A percentile compares a stretch with the other conserved stretches of the same genome.
phyloP scores from a whole-genome alignment of 2,329 filamentous ascomycete genomes.

The Dothideomycetes sp. region DNA sequence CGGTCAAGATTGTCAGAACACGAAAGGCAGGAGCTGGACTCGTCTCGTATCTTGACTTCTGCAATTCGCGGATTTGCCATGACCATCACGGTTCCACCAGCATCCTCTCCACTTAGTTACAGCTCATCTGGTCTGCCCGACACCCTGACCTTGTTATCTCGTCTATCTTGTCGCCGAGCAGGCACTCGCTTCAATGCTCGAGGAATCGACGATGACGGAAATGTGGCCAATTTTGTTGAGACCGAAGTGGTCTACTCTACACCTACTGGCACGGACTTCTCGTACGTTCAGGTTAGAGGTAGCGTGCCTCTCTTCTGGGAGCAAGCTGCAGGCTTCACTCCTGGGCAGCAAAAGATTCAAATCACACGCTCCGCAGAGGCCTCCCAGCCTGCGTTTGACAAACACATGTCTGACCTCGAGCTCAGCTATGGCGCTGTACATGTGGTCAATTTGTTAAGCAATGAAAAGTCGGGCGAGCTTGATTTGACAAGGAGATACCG shows the following conservation, averaged over 20 bases:
- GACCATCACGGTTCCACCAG: conserved; percentile 75
- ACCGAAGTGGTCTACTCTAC: conserved; percentile 90
- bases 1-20: conserved; percentile 66
- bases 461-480: conserved; percentile 74
- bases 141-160: conserved; percentile 78
- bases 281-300: conserved; percentile 84
- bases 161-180: conserved; percentile 80
- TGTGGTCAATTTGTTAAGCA: conserved; percentile 88
- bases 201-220: conserved; percentile 93
- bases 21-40: conserved; percentile 73
- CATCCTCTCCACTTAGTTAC: conserved; percentile 59
- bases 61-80: conserved; percentile 89
- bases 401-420: conserved; percentile 83
- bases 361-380: conserved; percentile 83
- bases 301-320: conserved; percentile 98
- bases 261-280: conserved; percentile 69
- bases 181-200: conserved; percentile 95
- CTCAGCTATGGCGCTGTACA: conserved; percentile 83
- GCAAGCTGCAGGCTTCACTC: conserved; percentile 76
- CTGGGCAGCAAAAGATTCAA: conserved; percentile 88
- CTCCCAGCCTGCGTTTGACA: conserved; percentile 89
- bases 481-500: conserved; percentile 75
- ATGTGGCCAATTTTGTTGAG: conserved; percentile 98
- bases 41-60: conserved; percentile 79
- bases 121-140: conserved; percentile 65